Conservation (phyloP, 805 yeast species). For the Candida endomychidarum region DNA sequence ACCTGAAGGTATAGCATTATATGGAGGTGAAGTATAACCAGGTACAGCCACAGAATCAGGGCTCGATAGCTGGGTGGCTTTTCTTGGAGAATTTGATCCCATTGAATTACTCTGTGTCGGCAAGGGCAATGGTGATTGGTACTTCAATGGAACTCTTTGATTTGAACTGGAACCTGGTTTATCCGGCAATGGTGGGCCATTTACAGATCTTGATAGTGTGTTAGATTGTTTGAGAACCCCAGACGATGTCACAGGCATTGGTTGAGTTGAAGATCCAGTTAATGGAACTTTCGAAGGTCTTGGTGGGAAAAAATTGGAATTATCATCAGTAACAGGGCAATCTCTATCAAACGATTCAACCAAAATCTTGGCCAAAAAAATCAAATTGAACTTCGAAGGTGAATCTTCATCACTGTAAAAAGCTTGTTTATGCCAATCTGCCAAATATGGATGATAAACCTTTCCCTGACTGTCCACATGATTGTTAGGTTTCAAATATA, state of each 20-base stretch:
- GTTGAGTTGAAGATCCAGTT: neutral
- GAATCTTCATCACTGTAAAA: conserved; percentile 8
- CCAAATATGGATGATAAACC: conserved; percentile 65
- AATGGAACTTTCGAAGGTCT: conserved; percentile 18
- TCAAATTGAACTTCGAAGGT: conserved; percentile 24
- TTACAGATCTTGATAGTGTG: neutral
- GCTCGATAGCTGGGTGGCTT: too few species aligned
- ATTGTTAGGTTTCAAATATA: conserved; percentile 55
- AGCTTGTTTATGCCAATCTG: conserved; percentile 50
- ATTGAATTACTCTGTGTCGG: conserved; percentile 14
- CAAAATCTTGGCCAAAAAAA: conserved; percentile 31
- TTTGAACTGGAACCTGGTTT: neutral
- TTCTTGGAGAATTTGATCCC: too few species aligned
- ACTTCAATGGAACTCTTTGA: conserved; percentile 19
- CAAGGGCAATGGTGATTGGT: conserved; percentile 32
- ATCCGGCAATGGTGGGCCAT: conserved; percentile 5
- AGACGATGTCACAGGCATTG: neutral
- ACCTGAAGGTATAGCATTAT: neutral
- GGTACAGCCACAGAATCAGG: too few species aligned
- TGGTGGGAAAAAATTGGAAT: conserved; percentile 11
- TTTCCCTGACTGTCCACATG: conserved; percentile 70
- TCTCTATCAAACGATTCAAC: conserved; percentile 37
- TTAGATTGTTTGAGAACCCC: neutral
- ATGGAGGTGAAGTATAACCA: neutral
- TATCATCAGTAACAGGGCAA: conserved; percentile 43